Conservation (phyloP, 306 rosid species). For the Acmispon strigosus region DNA sequence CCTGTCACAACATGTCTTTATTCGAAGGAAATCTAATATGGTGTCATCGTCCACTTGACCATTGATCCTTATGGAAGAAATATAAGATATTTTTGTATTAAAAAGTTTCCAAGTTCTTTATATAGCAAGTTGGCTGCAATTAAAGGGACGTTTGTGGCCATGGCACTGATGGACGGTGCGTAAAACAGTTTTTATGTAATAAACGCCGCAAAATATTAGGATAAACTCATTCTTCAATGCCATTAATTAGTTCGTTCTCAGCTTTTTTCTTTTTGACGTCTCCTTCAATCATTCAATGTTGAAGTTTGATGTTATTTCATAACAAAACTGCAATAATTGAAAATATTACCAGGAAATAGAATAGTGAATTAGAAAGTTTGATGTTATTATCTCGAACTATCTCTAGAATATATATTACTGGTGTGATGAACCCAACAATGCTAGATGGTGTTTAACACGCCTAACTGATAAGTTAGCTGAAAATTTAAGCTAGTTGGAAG, state of each 20-base stretch:
- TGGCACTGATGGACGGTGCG: neutral
- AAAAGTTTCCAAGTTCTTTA: neutral
- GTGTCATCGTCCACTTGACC: neutral
- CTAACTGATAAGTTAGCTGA: too few species aligned
- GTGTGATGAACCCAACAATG: too few species aligned
- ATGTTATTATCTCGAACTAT: too few species aligned
- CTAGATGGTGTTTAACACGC: too few species aligned
- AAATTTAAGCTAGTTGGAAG: too few species aligned
- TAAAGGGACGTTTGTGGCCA: conserved; percentile 18
- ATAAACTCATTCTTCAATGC: neutral
- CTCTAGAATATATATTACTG: too few species aligned
- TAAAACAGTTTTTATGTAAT: neutral
- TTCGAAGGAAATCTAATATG: neutral
- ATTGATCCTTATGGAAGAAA: neutral
- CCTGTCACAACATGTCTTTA: neutral
- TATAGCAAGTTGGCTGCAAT: neutral
- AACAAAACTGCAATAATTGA: too few species aligned
- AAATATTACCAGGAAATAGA: too few species aligned
- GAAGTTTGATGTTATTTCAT: too few species aligned
- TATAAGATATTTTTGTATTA: neutral
- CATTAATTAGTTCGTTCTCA: neutral
- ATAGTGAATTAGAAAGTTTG: too few species aligned
- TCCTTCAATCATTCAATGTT: too few species aligned
- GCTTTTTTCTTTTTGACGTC: neutral
- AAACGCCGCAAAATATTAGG: neutral